Conservation (phyloP, 1,139 yeast genomes). For the Hyphopichia buzzinii region DNA sequence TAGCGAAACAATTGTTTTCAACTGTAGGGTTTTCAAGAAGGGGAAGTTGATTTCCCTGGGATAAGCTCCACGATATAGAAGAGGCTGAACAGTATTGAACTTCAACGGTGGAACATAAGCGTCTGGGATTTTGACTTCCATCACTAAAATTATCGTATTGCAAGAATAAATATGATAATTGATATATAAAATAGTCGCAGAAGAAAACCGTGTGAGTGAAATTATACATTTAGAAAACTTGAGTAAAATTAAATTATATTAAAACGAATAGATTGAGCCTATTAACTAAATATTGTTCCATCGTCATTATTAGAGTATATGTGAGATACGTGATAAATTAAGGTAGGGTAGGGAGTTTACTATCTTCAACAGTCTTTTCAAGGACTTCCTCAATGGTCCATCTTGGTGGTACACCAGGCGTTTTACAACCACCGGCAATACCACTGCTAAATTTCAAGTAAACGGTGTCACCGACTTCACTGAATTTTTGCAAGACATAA, state of each 20-base stretch:
- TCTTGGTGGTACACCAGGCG: constrained; percentile 64
- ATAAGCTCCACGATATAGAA: constrained; percentile 79
- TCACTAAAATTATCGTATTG: constrained; percentile 4
- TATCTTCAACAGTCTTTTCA: constrained; percentile 70
- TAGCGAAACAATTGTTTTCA: constrained; percentile 73
- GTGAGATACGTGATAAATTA: no score
- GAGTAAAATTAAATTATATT: neutral
- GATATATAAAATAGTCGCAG: neutral
- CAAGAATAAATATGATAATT: neutral
- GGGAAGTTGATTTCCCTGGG: constrained; percentile 74
- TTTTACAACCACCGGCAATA: constrained; percentile 62
- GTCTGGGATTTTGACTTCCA: constrained; percentile 26
- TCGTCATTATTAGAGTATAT: no score
- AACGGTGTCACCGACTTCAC: constrained; percentile 76
- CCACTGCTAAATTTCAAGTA: constrained; percentile 79
- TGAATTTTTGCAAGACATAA: constrained; percentile 65
- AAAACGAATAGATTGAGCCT: neutral
- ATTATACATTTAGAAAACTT: neutral
- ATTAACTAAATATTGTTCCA: no score
- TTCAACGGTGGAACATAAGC: constrained; percentile 76
- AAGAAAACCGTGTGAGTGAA: neutral
- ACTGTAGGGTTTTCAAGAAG: constrained; percentile 64
- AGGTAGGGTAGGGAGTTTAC: constrained; percentile 38
- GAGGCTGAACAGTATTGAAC: constrained; percentile 68
- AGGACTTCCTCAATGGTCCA: constrained; percentile 77